Evolutionary conservation across 176 grass and related monocot genomes (phyloP).

Genomic region (Oryza glaberrima): DNA sequence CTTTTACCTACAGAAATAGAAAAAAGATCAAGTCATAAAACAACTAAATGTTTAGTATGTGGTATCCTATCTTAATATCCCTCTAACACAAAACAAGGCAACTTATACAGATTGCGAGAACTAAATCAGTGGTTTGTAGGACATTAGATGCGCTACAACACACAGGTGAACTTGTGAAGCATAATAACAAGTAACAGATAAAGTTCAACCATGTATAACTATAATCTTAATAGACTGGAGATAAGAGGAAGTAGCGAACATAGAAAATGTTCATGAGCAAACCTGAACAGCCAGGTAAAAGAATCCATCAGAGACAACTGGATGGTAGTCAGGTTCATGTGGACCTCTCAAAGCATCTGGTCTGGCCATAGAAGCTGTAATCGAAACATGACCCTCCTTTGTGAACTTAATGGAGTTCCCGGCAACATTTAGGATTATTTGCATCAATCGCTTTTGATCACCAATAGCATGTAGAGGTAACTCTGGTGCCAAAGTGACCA

Average conservation of each 20-base stretch:
- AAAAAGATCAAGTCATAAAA: constrained; percentile 1
- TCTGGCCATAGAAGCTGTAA: constrained; percentile 62
- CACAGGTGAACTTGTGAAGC: neutral
- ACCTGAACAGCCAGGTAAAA: constrained; percentile 90
- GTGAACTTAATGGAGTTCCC: constrained; percentile 92
- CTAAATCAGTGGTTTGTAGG: neutral
- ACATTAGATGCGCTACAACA: neutral
- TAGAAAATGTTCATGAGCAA: constrained; percentile 28
- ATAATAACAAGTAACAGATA: neutral
- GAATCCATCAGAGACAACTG: constrained; percentile 55
- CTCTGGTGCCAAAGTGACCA: constrained; percentile 69
- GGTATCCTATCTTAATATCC: too few species aligned
- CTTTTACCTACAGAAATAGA: constrained; percentile 63
- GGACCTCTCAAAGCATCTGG: constrained; percentile 64
- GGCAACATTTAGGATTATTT: constrained; percentile 85
- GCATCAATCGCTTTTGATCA: constrained; percentile 81
- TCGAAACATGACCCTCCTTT: constrained; percentile 78
- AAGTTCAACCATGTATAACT: neutral
- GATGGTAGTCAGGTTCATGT: constrained; percentile 74
- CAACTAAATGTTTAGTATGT: neutral
- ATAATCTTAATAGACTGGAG: neutral
- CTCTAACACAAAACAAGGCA: neutral
- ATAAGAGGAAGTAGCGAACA: neutral
- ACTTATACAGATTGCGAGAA: neutral
- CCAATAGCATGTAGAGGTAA: constrained; percentile 73